Evolutionary conservation across 331 rosid genomes (phyloP), one percentile per base, ranked within the genome.

Genomic region (Quercus phellos): DNA sequence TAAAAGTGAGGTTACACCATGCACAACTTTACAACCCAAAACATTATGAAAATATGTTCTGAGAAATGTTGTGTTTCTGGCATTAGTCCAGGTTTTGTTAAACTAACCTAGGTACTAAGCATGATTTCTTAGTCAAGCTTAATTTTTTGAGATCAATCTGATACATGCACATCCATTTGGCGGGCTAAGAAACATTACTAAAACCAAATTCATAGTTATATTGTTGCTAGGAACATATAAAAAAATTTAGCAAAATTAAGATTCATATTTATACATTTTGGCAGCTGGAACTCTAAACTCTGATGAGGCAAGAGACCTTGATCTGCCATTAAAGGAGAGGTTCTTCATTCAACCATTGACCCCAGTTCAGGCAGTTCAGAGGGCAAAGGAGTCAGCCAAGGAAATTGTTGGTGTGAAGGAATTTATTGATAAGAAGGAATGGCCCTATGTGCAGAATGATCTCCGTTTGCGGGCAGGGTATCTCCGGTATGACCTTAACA

Each of bases 241-340:
- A 13, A 21, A 59, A 56, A 59, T 26, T 16, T 26, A 11, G 34
- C 34, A 59, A 59, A 22, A 16, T 24, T 59, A 59, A 13, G 67
- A 59, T 64, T 66, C 51, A n/a, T 34, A 3, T 55, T 43, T 43
- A 35, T 80, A 80, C 73, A 78, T 79, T 54, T 54, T 73, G 87
- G 89, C 92, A 94, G 99, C 98, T 69, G 98, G 99, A 78, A 94
- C 99, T 55, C 13, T 84, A 64, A 92, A 92, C 90, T 84, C 99
- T 1, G 99, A 94, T 72, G 69, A 94, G 86, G 1, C 99, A 81
- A 90, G 99, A 80, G 99, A 94, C 88, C 77, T 90, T 29, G 35
- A 77, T 0, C 88, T 92, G 58, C 97, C 99, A 71, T 17, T 92
- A 88, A 91, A 94, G 77, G 76, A 87, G 0, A 87, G 99, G 90